Conservation (phyloP, 495 filamentous ascomycete species). For the Neurospora pannonica region DNA sequence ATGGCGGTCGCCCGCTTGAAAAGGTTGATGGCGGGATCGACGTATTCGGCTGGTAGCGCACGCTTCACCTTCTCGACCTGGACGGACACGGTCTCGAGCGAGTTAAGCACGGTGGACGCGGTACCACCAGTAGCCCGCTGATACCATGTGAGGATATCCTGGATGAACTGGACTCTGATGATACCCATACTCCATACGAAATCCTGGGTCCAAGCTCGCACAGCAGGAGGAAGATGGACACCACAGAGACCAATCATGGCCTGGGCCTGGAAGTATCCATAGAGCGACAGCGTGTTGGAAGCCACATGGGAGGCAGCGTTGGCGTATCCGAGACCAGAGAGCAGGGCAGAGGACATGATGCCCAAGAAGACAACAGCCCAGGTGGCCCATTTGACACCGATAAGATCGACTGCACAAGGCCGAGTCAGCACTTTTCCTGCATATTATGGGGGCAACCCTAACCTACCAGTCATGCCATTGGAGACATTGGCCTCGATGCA, state of each 20-base stretch:
- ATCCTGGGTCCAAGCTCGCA: conserved; percentile 92
- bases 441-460: neutral
- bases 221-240: conserved; percentile 80
- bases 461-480: conserved; percentile 67
- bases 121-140: conserved; percentile 87
- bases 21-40: conserved; percentile 26
- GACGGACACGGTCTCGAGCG: conserved; percentile 67
- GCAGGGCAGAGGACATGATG: conserved; percentile 72
- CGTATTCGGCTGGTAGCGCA: conserved; percentile 23
- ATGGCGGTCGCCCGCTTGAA: conserved; percentile 38
- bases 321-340: conserved; percentile 77
- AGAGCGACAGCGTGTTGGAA: conserved; percentile 83
- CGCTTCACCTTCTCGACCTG: conserved; percentile 65
- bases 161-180: conserved; percentile 78
- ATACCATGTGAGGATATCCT: conserved; percentile 89
- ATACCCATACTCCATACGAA: conserved; percentile 99
- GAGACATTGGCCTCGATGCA: conserved; percentile 85
- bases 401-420: conserved; percentile 54
- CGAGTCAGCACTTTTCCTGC: neutral
- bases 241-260: conserved; percentile 88
- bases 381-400: conserved; percentile 80
- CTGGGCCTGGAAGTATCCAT: conserved; percentile 92
- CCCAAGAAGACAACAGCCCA: conserved; percentile 80
- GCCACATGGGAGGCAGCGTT: conserved; percentile 96
- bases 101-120: conserved; percentile 69